These are phyloP conservation scores for Agarophyton chilense DNA, from an alignment of 23 red algal genomes.

Conservation along the genomic window DNA sequence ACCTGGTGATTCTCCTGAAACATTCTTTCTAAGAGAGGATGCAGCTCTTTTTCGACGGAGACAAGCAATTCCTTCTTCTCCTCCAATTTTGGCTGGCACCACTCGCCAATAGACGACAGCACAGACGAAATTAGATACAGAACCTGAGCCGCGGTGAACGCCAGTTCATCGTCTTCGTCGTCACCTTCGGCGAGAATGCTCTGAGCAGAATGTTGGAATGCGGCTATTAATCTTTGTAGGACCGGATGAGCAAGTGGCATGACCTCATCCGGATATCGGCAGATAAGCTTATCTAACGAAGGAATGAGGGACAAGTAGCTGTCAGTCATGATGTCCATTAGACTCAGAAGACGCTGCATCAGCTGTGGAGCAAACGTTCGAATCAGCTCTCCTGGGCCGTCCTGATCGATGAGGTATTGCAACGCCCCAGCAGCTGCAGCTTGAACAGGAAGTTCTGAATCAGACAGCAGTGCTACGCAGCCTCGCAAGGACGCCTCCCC, in stretches of 20 bases:
- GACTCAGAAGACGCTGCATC: slow-evolving; percentile 58
- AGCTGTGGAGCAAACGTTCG: slow-evolving; percentile 47
- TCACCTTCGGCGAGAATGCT: slow-evolving; percentile 50
- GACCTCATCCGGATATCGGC: slow-evolving; percentile 74
- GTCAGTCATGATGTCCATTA: slow-evolving; percentile 84
- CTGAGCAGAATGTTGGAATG: slow-evolving; percentile 66
- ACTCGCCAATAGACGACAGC: slow-evolving; percentile 48
- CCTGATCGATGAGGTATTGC: slow-evolving; percentile 71
- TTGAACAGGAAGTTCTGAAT: slow-evolving; percentile 77
- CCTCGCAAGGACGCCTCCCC: slow-evolving; percentile 61
- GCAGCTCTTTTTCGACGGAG: slow-evolving; percentile 51
- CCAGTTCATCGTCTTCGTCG: slow-evolving; percentile 82
- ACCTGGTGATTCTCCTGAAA: slow-evolving; percentile 83
- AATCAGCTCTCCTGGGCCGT: slow-evolving; percentile 38
- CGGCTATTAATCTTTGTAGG: slow-evolving; percentile 45
- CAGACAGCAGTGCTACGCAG: slow-evolving; percentile 59
- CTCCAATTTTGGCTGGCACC: background rate
- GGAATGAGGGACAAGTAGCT: slow-evolving; percentile 66
- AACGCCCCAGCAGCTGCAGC: slow-evolving; percentile 74
- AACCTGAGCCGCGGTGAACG: slow-evolving; percentile 64
- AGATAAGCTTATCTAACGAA: slow-evolving; percentile 77
- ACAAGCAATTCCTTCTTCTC: slow-evolving; percentile 39
- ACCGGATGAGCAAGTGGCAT: slow-evolving; percentile 67
- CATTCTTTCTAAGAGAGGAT: slow-evolving; percentile 71
- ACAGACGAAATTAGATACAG: slow-evolving; percentile 75